Conservation (phyloP, 176 grass and related monocot genomes). For the Rhynchospora pubera region DNA sequence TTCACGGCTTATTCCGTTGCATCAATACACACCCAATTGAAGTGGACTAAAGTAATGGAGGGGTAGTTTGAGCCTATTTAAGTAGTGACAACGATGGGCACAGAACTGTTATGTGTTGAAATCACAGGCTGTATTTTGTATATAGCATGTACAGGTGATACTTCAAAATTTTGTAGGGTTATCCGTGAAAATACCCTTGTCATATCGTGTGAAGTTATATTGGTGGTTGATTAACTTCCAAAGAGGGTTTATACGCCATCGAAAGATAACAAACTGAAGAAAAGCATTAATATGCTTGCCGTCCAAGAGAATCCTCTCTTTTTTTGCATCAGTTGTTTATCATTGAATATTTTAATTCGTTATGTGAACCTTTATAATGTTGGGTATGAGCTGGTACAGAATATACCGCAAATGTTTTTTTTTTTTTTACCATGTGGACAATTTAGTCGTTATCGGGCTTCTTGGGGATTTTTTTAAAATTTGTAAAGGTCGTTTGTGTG, state of each 20-base stretch:
- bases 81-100: neutral
- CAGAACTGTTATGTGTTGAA: neutral
- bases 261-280: neutral
- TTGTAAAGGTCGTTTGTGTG: neutral
- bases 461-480: neutral
- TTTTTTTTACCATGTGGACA: neutral
- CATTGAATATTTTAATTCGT: neutral
- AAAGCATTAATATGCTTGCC: neutral
- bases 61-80: neutral
- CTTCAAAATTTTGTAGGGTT: neutral
- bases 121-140: neutral
- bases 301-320: neutral
- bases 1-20: no score
- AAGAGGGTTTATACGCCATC: neutral
- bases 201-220: neutral
- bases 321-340: neutral
- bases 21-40: no score
- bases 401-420: neutral
- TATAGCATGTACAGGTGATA: slow-evolving; percentile 2
- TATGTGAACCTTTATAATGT: neutral
- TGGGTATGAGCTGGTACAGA: neutral
- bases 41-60: neutral
- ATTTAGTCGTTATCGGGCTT: neutral
- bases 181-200: neutral
- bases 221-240: neutral